Percentiles rank a stretch among this genome's conserved stretches.
These are phyloP conservation scores for Pseudogymnoascus sp. DNA, from an alignment of 2,329 filamentous ascomycete species.

Conservation along the genomic window DNA sequence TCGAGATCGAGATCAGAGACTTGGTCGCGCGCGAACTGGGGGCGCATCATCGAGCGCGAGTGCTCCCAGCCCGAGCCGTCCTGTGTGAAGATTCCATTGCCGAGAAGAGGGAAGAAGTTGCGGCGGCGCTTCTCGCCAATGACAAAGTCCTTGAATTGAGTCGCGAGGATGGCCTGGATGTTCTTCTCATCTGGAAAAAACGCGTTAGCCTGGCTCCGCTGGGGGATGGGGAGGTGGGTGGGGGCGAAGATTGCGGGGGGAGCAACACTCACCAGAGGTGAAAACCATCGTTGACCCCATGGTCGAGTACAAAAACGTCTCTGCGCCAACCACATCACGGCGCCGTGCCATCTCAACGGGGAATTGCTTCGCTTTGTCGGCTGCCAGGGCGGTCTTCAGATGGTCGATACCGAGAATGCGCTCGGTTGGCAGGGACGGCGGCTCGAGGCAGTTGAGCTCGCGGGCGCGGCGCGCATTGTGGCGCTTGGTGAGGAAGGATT, in stretches of 20 bases:
- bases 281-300: slow-evolving; percentile 18
- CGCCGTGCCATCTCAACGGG: slow-evolving; percentile 27
- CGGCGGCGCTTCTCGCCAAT: slow-evolving; percentile 46
- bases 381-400: slow-evolving; percentile 19
- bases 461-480: slow-evolving; percentile 20
- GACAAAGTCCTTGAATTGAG: slow-evolving; percentile 43
- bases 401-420: slow-evolving; percentile 25
- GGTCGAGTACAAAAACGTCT: slow-evolving; percentile 21
- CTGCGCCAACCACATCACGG: slow-evolving; percentile 27
- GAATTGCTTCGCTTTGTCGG: slow-evolving; percentile 20
- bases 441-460: slow-evolving; percentile 22
- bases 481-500: slow-evolving; percentile 15
- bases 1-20: slow-evolving; percentile 62
- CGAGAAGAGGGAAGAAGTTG: slow-evolving; percentile 36
- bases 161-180: slow-evolving; percentile 47
- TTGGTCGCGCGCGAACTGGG: slow-evolving; percentile 47
- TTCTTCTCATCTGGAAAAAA: slow-evolving; percentile 33
- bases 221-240: slow-evolving; percentile 39
- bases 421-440: slow-evolving; percentile 18
- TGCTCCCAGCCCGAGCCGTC: slow-evolving; percentile 27
- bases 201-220: slow-evolving; percentile 30
- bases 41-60: slow-evolving; percentile 41
- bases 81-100: slow-evolving; percentile 27
- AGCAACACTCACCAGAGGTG: slow-evolving; percentile 17
- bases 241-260: slow-evolving; percentile 22